Conservation (phyloP, 495 filamentous ascomycete genomes). For the Neurospora hispaniola region DNA sequence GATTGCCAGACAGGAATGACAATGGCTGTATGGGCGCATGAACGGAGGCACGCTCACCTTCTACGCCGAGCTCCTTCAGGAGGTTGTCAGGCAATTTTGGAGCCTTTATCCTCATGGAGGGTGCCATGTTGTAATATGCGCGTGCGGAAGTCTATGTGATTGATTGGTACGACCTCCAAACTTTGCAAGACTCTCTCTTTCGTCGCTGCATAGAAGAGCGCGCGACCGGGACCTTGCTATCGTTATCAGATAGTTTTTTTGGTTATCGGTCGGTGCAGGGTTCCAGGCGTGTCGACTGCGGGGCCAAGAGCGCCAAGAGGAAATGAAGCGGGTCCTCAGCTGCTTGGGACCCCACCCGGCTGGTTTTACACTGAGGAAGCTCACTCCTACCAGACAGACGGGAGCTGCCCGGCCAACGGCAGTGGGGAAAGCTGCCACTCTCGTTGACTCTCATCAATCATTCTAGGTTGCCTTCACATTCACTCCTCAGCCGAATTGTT, state of each 20-base stretch:
- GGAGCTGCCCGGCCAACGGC: background rate
- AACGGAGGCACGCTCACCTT: slow-evolving; percentile 2
- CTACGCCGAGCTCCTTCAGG: slow-evolving; percentile 19
- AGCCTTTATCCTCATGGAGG: slow-evolving; percentile 1
- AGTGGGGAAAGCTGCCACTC: background rate
- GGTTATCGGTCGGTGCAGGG: background rate
- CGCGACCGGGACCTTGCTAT: background rate
- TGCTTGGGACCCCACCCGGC: background rate
- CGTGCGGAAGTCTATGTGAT: background rate
- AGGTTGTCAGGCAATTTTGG: slow-evolving; percentile 16
- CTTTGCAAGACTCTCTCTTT: background rate
- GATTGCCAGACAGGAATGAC: background rate
- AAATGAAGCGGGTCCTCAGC: background rate
- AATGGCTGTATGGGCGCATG: background rate
- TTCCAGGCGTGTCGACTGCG: background rate
- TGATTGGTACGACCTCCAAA: background rate
- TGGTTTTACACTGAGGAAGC: background rate
- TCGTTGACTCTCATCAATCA: background rate
- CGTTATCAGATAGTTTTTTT: background rate
- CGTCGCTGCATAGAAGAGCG: background rate
- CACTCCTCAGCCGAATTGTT: background rate
- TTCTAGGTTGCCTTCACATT: background rate
- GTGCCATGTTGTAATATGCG: slow-evolving; percentile 6
- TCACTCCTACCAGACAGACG: background rate
- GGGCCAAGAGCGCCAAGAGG: background rate